phyloP scores from a whole-genome alignment of 176 grass and related monocot genomes.

The Saccharum officinarum region DNA sequence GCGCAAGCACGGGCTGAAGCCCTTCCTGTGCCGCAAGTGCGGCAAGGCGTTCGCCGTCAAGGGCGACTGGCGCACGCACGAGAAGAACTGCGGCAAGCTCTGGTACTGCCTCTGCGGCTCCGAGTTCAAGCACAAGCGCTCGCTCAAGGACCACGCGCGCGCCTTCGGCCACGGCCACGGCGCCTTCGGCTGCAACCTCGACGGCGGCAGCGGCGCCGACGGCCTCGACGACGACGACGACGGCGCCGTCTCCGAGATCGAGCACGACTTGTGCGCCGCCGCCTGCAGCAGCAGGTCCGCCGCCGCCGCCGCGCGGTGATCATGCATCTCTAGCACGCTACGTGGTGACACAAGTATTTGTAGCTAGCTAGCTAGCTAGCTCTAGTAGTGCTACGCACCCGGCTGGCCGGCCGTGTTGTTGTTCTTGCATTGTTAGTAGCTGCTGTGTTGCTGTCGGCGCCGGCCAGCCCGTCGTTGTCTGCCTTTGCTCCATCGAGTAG shows the following conservation, averaged over 20 bases:
- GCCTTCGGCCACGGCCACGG: slow-evolving; percentile 87
- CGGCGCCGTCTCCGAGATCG: slow-evolving; percentile 72
- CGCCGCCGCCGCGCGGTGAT: slow-evolving; percentile 32
- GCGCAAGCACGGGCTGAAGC: slow-evolving; percentile 98
- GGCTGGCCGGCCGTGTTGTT: background rate
- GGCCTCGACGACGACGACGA: slow-evolving; percentile 75
- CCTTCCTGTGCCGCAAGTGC: slow-evolving; percentile 96
- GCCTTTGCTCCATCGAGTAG: slow-evolving; percentile 2
- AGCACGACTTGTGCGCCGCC: slow-evolving; percentile 50
- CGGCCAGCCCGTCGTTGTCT: background rate
- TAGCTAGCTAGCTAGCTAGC: slow-evolving; percentile 1
- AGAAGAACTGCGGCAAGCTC: slow-evolving; percentile 99
- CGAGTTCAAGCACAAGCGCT: slow-evolving; percentile 99
- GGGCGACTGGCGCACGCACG: slow-evolving; percentile 98
- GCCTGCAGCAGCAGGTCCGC: background rate
- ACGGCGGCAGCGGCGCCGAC: slow-evolving; percentile 36
- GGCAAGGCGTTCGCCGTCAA: slow-evolving; percentile 96
- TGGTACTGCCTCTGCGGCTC: slow-evolving; percentile 99
- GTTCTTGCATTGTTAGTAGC: background rate
- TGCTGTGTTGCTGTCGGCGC: background rate
- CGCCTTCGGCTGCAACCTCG: slow-evolving; percentile 56
- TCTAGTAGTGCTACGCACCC: background rate
- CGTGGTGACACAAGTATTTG: no score
- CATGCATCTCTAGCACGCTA: background rate
- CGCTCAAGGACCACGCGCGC: slow-evolving; percentile 91